Conservation (phyloP, 768 basidiomycete genomes). For the Mrakia frigida region DNA sequence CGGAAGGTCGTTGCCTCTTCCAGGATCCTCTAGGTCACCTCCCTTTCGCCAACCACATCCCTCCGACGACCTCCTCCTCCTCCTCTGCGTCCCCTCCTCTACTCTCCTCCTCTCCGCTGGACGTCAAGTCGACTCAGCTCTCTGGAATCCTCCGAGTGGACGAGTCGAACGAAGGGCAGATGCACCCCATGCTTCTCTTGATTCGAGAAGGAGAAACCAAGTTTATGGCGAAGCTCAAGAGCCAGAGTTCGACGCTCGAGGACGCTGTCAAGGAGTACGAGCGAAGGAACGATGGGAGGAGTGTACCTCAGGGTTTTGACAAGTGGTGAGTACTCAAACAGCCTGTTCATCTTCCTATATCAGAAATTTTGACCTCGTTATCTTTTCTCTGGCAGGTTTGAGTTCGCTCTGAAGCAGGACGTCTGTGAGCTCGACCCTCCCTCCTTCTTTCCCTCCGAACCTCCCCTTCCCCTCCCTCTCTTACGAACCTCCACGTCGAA, state of each 20-base stretch:
- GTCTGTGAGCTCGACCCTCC: background rate
- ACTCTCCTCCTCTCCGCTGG: background rate
- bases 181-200: background rate
- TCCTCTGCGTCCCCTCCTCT: too few relatives aligned
- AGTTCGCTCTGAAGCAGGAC: background rate
- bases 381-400: background rate
- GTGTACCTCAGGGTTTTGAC: background rate
- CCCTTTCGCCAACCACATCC: background rate
- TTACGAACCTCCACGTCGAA: background rate
- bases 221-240: background rate
- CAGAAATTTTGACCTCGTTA: background rate
- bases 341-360: background rate
- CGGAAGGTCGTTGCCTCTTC: background rate
- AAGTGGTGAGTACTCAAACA: background rate
- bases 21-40: background rate
- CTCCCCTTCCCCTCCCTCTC: background rate
- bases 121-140: background rate
- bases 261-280: background rate
- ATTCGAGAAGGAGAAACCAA: background rate
- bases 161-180: background rate
- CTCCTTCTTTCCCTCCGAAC: background rate
- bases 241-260: background rate
- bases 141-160: background rate
- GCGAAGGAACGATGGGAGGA: conserved; percentile 2
- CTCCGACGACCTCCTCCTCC: background rate